These are phyloP conservation scores for Blumeriella jaapii DNA, from an alignment of 2,329 filamentous ascomycete genomes.

Conservation along the genomic window DNA sequence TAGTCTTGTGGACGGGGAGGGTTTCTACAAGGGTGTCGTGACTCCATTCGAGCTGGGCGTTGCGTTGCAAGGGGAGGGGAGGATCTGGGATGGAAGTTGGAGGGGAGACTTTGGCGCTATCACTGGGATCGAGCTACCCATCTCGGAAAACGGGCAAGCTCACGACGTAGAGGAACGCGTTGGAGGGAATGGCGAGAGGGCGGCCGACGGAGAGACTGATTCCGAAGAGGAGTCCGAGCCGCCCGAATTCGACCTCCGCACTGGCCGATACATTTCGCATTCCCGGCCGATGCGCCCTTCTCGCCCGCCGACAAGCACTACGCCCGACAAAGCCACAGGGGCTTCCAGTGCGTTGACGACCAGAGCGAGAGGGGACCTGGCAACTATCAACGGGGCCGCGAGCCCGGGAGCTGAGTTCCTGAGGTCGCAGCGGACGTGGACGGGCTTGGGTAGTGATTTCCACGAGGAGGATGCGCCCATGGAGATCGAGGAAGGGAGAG, in stretches of 20 bases:
- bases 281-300: conserved; percentile 57
- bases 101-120: conserved; percentile 72
- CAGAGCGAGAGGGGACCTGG: conserved; percentile 56
- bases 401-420: conserved; percentile 88
- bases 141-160: no score
- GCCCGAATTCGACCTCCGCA: conserved; percentile 86
- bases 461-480: conserved; percentile 44
- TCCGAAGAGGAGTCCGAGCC: conserved; percentile 61
- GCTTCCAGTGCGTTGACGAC: conserved; percentile 47
- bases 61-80: conserved; percentile 59
- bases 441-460: conserved; percentile 82
- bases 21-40: conserved; percentile 79
- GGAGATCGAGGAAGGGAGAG: conserved; percentile 74
- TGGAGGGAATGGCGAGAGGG: not conserved
- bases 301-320: not conserved
- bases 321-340: conserved; percentile 15
- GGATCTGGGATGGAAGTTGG: conserved; percentile 84
- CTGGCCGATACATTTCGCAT: conserved; percentile 69
- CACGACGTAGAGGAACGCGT: conserved; percentile 8
- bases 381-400: conserved; percentile 71
- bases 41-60: conserved; percentile 90
- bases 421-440: conserved; percentile 75
- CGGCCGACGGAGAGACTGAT: conserved; percentile 16
- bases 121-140: conserved; percentile 13
- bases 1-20: conserved; percentile 75